Conservation (phyloP, 2,329 filamentous ascomycete species). For the Paecilomyces sp. region DNA sequence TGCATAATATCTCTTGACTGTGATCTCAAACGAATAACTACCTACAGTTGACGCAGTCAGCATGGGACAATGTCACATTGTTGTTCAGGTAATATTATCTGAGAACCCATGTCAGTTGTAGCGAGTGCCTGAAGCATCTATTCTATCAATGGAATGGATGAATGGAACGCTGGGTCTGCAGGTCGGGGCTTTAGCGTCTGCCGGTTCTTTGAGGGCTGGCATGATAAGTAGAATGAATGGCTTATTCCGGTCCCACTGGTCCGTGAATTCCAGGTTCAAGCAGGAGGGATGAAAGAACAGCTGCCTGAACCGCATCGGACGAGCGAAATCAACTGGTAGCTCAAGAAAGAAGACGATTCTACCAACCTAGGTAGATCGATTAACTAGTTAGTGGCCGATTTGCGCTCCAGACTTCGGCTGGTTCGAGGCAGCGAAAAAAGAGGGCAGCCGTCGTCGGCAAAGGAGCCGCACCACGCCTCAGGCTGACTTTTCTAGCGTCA, state of each 20-base stretch:
- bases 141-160: neutral
- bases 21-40: too few relatives aligned
- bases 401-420: neutral
- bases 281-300: neutral
- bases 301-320: neutral
- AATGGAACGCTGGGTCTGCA: neutral
- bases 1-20: neutral
- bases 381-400: neutral
- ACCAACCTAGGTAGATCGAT: too few relatives aligned
- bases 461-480: conserved; percentile 18
- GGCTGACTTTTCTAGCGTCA: conserved; percentile 36
- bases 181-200: neutral
- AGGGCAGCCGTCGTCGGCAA: conserved; percentile 1
- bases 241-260: neutral
- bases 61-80: neutral
- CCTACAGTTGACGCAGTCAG: neutral
- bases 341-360: neutral
- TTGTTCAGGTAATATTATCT: neutral
- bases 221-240: neutral
- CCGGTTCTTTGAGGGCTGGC: neutral
- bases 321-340: neutral
- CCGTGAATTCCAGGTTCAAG: neutral
- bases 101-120: neutral
- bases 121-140: neutral
- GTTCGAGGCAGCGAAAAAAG: conserved; percentile 6